A percentile compares a stretch with the other conserved stretches of the same genome.
Evolutionary conservation across 1,284 basidiomycete genomes (phyloP).

Genomic region (Ganoderma boninense): DNA sequence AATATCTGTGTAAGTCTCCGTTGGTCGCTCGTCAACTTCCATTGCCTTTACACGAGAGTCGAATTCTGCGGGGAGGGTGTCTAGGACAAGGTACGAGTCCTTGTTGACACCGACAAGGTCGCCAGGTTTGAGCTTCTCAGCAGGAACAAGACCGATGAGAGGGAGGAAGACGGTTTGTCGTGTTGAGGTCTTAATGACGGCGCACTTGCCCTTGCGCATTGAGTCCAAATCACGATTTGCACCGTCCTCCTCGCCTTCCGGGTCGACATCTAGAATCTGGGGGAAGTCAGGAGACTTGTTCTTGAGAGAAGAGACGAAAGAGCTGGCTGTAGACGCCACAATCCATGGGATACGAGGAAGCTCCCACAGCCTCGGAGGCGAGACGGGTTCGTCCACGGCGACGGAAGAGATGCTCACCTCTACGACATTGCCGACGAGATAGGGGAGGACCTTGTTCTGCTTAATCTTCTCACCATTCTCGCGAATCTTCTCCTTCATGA

Average conservation of each 20-base stretch:
- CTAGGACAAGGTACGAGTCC: conserved; percentile 97
- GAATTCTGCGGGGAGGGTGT: conserved; percentile 84
- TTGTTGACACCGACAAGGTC: conserved; percentile 99
- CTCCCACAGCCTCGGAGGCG: neutral
- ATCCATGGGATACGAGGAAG: neutral
- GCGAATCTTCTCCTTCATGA: conserved; percentile 98
- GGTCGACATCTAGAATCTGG: conserved; percentile 94
- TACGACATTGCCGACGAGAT: conserved; percentile 97
- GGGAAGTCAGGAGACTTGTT: conserved; percentile 6
- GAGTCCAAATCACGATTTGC: conserved; percentile 94
- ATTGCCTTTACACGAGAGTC: conserved; percentile 88
- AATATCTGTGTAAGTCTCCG: conserved; percentile 83
- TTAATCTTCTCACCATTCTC: conserved; percentile 99
- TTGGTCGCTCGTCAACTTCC: conserved; percentile 90
- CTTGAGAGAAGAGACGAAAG: neutral
- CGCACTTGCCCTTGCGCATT: conserved; percentile 96
- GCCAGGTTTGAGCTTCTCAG: conserved; percentile 88
- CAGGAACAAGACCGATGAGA: conserved; percentile 95
- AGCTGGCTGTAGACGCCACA: neutral
- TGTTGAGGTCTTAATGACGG: conserved; percentile 98
- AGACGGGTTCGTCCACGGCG: neutral
- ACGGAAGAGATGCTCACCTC: conserved; percentile 64
- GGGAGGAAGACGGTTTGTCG: conserved; percentile 99
- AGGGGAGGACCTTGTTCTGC: conserved; percentile 99
- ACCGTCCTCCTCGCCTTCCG: conserved; percentile 92